Evolutionary conservation across 306 rosid species (phyloP).

Genomic region (Ziziphus jujuba): DNA sequence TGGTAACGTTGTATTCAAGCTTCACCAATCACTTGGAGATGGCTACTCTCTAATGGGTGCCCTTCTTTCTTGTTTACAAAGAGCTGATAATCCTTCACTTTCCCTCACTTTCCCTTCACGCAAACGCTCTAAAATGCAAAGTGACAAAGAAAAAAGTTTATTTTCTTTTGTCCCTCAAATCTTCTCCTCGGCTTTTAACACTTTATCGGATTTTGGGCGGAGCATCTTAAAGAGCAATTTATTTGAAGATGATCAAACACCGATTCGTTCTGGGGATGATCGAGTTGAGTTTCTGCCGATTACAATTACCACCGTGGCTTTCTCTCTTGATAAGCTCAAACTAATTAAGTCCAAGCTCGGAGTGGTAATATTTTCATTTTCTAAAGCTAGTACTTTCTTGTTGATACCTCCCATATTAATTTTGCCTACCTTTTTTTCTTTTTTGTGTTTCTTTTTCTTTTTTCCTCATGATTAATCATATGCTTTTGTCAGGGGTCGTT

Average conservation of each 20-base stretch:
- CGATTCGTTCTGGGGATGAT: conserved; percentile 44
- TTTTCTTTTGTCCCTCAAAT: background rate
- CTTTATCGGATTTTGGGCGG: background rate
- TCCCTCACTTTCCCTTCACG: background rate
- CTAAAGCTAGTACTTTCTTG: too few species aligned
- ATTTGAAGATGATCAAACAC: conserved; percentile 47
- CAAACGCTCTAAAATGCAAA: background rate
- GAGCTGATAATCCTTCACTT: background rate
- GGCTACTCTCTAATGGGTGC: conserved; percentile 2
- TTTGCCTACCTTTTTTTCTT: too few species aligned
- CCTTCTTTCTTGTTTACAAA: background rate
- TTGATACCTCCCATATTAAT: background rate
- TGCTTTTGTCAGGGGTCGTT: too few species aligned
- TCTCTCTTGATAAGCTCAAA: conserved; percentile 50
- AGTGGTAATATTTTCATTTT: conserved; percentile 48
- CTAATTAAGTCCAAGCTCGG: conserved; percentile 50
- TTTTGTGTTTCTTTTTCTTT: too few species aligned
- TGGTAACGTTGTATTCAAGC: too few species aligned
- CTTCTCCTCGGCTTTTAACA: background rate
- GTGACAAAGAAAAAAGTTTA: background rate
- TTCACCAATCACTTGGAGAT: background rate
- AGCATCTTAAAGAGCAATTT: background rate
- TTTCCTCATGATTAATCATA: too few species aligned
- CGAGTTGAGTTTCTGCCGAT: conserved; percentile 36
- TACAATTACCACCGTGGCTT: conserved; percentile 29